These are phyloP conservation scores for Tylopilus sp. DNA, from an alignment of 768 basidiomycete species.

Conservation along the genomic window DNA sequence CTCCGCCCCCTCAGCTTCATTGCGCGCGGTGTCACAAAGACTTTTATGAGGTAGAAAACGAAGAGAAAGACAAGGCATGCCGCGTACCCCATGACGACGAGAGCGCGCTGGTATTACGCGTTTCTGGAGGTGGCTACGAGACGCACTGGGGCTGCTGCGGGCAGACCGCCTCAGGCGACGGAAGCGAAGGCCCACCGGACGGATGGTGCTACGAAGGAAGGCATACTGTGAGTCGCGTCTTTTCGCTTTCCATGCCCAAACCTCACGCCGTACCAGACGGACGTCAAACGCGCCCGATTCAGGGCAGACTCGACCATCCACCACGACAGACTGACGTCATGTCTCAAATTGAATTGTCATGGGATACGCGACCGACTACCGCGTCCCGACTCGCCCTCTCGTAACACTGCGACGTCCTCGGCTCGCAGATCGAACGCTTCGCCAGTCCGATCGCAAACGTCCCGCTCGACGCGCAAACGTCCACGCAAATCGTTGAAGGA, in stretches of 20 bases:
- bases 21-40: constrained; percentile 72
- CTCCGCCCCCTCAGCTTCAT: constrained; percentile 66
- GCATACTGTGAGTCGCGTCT: constrained; percentile 51
- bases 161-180: constrained; percentile 67
- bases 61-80: constrained; percentile 56
- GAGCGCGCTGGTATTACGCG: constrained; percentile 68
- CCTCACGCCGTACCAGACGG: constrained; percentile 44
- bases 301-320: constrained; percentile 65
- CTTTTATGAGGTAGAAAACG: constrained; percentile 71
- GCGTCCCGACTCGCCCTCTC: constrained; percentile 3
- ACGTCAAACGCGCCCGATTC: constrained; percentile 72
- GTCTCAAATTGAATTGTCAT: constrained; percentile 53
- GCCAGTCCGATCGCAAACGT: constrained; percentile 20
- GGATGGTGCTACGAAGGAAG: constrained; percentile 86
- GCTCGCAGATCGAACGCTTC: constrained; percentile 23
- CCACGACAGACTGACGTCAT: constrained; percentile 67
- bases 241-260: not conserved
- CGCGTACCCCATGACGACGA: constrained; percentile 77
- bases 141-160: constrained; percentile 76
- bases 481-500: constrained; percentile 23
- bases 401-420: constrained; percentile 8
- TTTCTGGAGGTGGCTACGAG: constrained; percentile 42
- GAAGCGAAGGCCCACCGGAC: constrained; percentile 79
- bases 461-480: constrained; percentile 22
- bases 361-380: constrained; percentile 31